Conservation (phyloP, 2,329 filamentous ascomycete species). For the Trichophyton mentagrophytes region DNA sequence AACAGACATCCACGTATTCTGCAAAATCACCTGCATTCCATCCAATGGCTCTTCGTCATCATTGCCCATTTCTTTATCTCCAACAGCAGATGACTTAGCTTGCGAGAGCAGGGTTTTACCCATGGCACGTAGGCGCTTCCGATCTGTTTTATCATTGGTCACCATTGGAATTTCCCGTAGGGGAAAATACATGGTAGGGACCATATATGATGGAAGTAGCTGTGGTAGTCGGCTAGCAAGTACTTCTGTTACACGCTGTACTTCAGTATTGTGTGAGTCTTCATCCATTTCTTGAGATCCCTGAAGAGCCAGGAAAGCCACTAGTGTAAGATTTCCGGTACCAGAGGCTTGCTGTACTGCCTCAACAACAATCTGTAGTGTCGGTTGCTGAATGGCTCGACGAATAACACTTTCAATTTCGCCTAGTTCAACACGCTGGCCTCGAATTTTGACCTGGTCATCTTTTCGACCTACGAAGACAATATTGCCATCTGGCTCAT, state of each 20-base stretch:
- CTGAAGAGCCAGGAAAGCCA: conserved; percentile 26
- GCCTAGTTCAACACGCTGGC: conserved; percentile 69
- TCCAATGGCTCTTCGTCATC: not conserved
- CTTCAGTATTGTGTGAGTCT: not conserved
- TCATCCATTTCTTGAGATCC: not conserved
- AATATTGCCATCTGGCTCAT: conserved; percentile 17
- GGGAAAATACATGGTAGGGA: not conserved
- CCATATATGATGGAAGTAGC: conserved; percentile 6
- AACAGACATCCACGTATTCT: conserved; percentile 6
- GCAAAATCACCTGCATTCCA: conserved; percentile 1
- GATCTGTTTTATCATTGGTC: conserved; percentile 6
- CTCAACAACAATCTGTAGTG: not conserved
- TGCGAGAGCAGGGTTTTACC: not conserved
- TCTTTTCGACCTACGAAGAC: conserved; percentile 18
- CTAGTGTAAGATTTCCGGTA: conserved; percentile 18
- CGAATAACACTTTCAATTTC: conserved; percentile 56
- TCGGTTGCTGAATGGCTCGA: not conserved
- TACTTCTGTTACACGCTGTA: not conserved
- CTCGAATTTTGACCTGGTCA: conserved; percentile 66
- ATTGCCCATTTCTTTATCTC: not conserved
- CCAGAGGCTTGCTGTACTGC: not conserved
- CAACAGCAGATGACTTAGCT: not conserved
- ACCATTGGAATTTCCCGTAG: conserved; percentile 3
- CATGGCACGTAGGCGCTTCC: not conserved
- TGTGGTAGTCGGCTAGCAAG: not conserved